These are phyloP conservation scores for Trametes punicea DNA, from an alignment of 768 basidiomycete species.

Conservation along the genomic window DNA sequence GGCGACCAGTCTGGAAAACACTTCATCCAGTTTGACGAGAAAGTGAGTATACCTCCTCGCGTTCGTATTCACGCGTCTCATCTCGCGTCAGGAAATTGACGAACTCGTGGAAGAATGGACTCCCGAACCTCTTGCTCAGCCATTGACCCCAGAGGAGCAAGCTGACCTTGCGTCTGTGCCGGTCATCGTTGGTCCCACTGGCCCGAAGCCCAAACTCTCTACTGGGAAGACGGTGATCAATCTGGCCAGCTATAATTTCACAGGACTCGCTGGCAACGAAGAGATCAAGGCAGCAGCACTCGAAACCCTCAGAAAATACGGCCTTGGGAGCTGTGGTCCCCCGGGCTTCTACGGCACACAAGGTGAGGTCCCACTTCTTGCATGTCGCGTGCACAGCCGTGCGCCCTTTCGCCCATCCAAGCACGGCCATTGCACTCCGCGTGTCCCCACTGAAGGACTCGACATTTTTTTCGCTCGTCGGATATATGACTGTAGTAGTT, in stretches of 20 bases:
- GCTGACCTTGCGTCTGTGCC: slow-evolving; percentile 74
- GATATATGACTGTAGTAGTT: neutral
- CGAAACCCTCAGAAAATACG: slow-evolving; percentile 83
- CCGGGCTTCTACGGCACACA: slow-evolving; percentile 96
- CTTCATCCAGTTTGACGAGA: slow-evolving; percentile 88
- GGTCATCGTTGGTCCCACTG: slow-evolving; percentile 73
- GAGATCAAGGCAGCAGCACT: slow-evolving; percentile 81
- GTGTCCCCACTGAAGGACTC: no score
- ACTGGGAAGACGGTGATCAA: slow-evolving; percentile 78
- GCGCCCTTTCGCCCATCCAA: no score
- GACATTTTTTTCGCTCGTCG: neutral
- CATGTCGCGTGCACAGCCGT: no score
- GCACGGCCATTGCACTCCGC: no score
- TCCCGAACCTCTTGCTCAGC: slow-evolving; percentile 76
- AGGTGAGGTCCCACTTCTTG: no score
- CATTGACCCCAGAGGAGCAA: slow-evolving; percentile 56
- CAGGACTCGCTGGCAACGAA: slow-evolving; percentile 86
- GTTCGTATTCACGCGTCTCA: neutral
- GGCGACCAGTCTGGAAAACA: slow-evolving; percentile 82
- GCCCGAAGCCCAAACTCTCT: slow-evolving; percentile 79
- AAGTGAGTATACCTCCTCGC: slow-evolving; percentile 47
- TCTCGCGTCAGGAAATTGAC: slow-evolving; percentile 77
- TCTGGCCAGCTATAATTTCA: slow-evolving; percentile 88
- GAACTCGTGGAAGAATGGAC: slow-evolving; percentile 95
- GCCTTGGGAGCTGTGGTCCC: slow-evolving; percentile 93